Base-by-base conservation (phyloP, 2,329 filamentous ascomycete genomes). In the Sclerotinia sclerotiorum region DNA sequence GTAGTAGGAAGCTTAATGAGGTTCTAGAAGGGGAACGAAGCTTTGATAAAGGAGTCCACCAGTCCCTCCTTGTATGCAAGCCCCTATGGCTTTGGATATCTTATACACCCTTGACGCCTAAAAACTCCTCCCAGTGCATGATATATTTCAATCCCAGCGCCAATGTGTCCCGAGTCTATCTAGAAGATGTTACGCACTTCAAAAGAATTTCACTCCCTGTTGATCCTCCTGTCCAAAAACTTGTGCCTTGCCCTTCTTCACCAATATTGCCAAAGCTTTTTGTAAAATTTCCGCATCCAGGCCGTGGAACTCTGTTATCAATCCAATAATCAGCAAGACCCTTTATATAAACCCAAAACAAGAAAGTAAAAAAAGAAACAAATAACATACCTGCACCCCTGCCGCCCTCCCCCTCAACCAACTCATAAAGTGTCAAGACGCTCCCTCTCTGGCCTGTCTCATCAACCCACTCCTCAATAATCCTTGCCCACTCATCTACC, bases 131-230 rank as follows among this genome's bases (percentile, higher is more conserved):
- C n/a, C 29, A 19, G 51, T 32, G 27, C n/a, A 49, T 49, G 29
- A 29, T 49, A 35, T 42, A n/a, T 51, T n/a, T 51, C 13, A 48
- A 21, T 51, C 32, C 11, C 11, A 8, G 10, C 11, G 39, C 19
- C n/a, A n/a, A 39, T 51, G 39, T 39, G n/a, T 27, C 21, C 24
- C 21, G 21, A 19, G 39, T 15, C 15, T 42, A 42, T 42, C 1
- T 42, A 17, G 29, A 29, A n/a, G 42, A 39, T 49, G 29, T 13
- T 13, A 32, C 57, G 11, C 27, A 17, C 27, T 32, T 69, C 60
- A 97, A 78, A 98, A 98, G 82, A 99, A 98, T 82, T 99, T 99
- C 72, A 98, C 93, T 75, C 95, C 95, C 76, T 91, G 88, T 70
- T 92, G 91, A 77, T 94, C 93, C 75, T 94, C 93, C 66, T 88